Base-by-base conservation (phyloP, 805 yeast species). In the Candida ovalis region DNA sequence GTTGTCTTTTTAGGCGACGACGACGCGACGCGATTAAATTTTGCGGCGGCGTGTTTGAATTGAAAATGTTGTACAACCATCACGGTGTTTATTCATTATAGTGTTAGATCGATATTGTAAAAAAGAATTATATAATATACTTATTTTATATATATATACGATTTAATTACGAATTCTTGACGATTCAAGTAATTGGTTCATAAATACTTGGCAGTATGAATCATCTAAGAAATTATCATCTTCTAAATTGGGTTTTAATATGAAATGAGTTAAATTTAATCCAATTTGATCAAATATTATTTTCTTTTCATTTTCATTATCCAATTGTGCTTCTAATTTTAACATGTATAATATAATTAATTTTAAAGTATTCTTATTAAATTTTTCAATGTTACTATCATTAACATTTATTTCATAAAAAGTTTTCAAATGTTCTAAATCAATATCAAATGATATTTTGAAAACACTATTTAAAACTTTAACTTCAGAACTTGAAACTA, bases 401-500 rank as follows among this genome's bases (percentile, higher is more conserved):
- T 43, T 46, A 13, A 49, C n/a, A 8, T 40, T 45, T 1, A 44
- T 39, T 13, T 47, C 53, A 23, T 46, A 52, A 27, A 50, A 50
- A 13, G 52, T 42, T 32, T 33, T 50, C 8, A 56, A 28, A 9
- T 42, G 48, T 4, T 46, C 50, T 4, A 47, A 42, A 23, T 56
- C 54, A 13, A 56, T 45, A n/a, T 53, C 54, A 33, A 25, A 42
- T 2, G 54, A 48, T 24, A 51, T 51, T 28, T 41, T 39, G 28
- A 56, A 49, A 1, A 57, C 59, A 27, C 45, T 28, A 25, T 54
- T 52, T 39, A 56, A 42, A 7, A 56, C 44, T 2, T 32, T 46
- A 10, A 46, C 49, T 10, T 43, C 40, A 2, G 52, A 45, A 23
- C 47, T 46, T n/a, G 49, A 24, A 12, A 56, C 47, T 39, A 56